Percentiles rank a stretch among this genome's conserved stretches.
phyloP scores from a whole-genome alignment of 2,329 filamentous ascomycete species.

The Rachicladosporium sp. region DNA sequence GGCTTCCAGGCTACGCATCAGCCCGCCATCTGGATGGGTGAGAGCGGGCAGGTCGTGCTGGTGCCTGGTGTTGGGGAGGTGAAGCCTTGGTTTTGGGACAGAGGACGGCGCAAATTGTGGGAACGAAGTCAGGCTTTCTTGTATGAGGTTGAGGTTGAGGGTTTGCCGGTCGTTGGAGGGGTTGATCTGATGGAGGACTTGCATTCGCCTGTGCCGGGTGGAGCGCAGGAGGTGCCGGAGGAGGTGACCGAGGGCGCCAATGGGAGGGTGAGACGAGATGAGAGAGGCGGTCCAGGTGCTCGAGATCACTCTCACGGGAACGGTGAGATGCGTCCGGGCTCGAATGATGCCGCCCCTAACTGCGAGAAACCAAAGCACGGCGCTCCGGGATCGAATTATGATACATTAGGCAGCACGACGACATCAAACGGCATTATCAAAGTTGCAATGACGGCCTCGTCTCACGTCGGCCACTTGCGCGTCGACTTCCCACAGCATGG shows the following conservation, averaged over 20 bases:
- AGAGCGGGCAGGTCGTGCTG: constrained; percentile 35
- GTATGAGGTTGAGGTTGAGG: constrained; percentile 34
- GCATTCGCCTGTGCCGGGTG: constrained; percentile 29
- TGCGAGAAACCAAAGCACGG: too few species aligned
- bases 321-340: too few species aligned
- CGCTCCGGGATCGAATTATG: too few species aligned
- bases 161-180: constrained; percentile 18
- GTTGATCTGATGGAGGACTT: constrained; percentile 20
- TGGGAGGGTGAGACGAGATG: constrained; percentile 24
- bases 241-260: constrained; percentile 29
- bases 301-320: too few species aligned
- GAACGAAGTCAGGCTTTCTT: constrained; percentile 35
- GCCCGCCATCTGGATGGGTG: constrained; percentile 42
- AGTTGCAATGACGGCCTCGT: constrained; percentile 30
- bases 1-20: constrained; percentile 41
- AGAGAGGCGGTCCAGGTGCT: neutral
- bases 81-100: constrained; percentile 27
- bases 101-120: constrained; percentile 30
- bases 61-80: constrained; percentile 27
- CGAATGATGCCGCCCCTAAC: too few species aligned
- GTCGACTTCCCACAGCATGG: constrained; percentile 26
- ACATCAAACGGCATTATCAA: constrained; percentile 12
- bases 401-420: too few species aligned
- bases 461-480: constrained; percentile 31
- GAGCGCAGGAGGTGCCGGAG: constrained; percentile 27